phyloP scores from a whole-genome alignment of 768 basidiomycete species.

The Collybiopsis confluens region DNA sequence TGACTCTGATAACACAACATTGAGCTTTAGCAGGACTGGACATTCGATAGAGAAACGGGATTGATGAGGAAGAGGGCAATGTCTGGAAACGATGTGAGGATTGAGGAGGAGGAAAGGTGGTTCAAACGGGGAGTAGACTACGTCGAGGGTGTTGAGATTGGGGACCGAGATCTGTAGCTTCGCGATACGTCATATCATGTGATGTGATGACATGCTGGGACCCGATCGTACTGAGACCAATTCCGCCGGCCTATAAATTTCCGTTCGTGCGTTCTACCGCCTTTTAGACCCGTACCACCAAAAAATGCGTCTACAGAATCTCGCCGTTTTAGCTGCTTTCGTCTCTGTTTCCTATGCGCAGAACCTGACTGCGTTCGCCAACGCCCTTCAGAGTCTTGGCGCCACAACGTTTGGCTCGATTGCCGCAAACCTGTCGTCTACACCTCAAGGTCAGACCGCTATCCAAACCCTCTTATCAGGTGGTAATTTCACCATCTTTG shows the following conservation, averaged over 20 bases:
- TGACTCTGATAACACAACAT: background rate
- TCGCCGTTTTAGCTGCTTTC: constrained; percentile 16
- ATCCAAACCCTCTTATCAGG: constrained; percentile 38
- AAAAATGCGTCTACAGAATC: constrained; percentile 2
- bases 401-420: constrained; percentile 38
- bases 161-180: constrained; percentile 6
- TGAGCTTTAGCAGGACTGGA: constrained; percentile 42
- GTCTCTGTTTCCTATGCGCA: constrained; percentile 25
- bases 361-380: constrained; percentile 26
- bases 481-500: constrained; percentile 47
- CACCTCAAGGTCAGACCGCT: constrained; percentile 37
- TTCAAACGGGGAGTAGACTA: constrained; percentile 26
- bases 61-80: constrained; percentile 54
- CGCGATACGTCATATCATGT: too few relatives aligned
- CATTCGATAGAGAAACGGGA: constrained; percentile 40
- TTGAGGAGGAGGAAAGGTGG: constrained; percentile 45
- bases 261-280: too few relatives aligned
- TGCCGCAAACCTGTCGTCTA: constrained; percentile 38
- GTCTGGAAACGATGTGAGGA: constrained; percentile 42
- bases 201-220: too few relatives aligned
- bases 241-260: too few relatives aligned
- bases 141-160: constrained; percentile 9
- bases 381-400: constrained; percentile 33
- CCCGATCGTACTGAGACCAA: too few relatives aligned
- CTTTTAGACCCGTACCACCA: background rate